A percentile compares a stretch with the other conserved stretches of the same genome.
Evolutionary conservation across 139 green algal genomes (phyloP).

Genomic region (Chlamydomonas eustigma): DNA sequence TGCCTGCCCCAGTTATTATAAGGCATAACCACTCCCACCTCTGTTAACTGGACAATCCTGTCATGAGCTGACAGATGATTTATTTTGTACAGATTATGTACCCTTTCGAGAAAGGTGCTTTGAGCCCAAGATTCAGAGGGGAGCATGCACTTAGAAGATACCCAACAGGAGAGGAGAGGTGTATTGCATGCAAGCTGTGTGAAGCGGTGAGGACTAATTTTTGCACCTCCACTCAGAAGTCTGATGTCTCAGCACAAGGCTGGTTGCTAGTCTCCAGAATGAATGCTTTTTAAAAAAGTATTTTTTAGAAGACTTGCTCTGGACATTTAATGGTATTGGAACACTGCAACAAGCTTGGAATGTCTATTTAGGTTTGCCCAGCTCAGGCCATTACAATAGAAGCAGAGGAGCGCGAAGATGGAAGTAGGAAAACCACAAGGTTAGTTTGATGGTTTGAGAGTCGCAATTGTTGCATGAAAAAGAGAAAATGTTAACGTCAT

Average conservation of each 20-base stretch:
- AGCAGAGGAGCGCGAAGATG: constrained; percentile 97
- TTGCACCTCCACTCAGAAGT: no score
- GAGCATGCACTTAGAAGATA: constrained; percentile 96
- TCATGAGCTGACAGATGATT: constrained; percentile 1
- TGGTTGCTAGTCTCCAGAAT: background rate
- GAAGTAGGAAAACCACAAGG: constrained; percentile 82
- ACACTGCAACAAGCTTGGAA: no score
- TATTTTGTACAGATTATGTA: constrained; percentile 89
- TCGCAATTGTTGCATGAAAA: background rate
- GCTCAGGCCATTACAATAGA: constrained; percentile 98
- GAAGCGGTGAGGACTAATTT: constrained; percentile 78
- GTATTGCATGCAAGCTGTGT: constrained; percentile 99
- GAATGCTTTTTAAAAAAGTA: background rate
- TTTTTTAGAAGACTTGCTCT: background rate
- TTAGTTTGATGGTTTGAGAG: constrained; percentile 14
- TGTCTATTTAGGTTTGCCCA: constrained; percentile 43
- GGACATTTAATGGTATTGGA: background rate
- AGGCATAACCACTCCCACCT: no score
- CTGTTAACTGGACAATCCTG: no score
- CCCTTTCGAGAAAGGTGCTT: constrained; percentile 96
- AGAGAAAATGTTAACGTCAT: no score
- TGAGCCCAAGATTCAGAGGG: constrained; percentile 94
- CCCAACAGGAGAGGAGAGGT: constrained; percentile 96
- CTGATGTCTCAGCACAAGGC: no score
- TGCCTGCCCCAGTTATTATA: no score